Evolutionary conservation across 192 early-diverging fungal genomes (phyloP), one percentile per base, ranked within the genome.

Genomic region (Thamnidium elegans): DNA sequence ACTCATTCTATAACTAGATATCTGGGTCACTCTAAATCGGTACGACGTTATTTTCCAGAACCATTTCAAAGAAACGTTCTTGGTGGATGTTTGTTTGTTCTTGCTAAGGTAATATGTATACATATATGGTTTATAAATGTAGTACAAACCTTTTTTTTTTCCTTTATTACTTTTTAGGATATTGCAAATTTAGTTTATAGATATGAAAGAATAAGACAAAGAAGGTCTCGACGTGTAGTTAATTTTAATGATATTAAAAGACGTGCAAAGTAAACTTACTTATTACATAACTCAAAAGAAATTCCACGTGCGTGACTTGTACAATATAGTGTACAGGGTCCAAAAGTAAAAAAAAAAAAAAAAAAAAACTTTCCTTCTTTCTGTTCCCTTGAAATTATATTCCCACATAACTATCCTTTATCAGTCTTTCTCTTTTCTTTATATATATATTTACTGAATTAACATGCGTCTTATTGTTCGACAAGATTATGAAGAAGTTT

Each of bases 401-500:
- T 32, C 19, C n/a, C 34, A 9, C 56, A 10, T 55, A 6, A 23
- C 36, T 32, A 26, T 32, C n/a, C n/a, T n/a, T n/a, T n/a, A n/a
- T n/a, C n/a, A n/a, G n/a, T n/a, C 26, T 39, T 10, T 39, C 36
- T 21, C 46, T 45, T 55, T 17, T 56, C 26, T n/a, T 45, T 55
- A 26, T 26, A 26, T 26, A 26, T 26, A 26, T 26, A 26, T 26
- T 26, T 26, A 26, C 26, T 39, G 36, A 39, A 39, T 39, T 39
- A 46, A 52, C 55, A 91, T 91, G 89, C 82, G 89, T 77, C 83
- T 91, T 20, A 84, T 88, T 68, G 86, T 91, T 67, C 85, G 89
- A 61, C 75, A 86, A 74, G 81, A 88, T 59, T 86, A 83, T 65
- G 82, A 86, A 66, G 81, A 83, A 46, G 89, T 89, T 62, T 86